Evolutionary conservation across 192 early-diverging fungal species (phyloP), one percentile per base, ranked within the genome.

Genomic region (Haplosporangium gracile): DNA sequence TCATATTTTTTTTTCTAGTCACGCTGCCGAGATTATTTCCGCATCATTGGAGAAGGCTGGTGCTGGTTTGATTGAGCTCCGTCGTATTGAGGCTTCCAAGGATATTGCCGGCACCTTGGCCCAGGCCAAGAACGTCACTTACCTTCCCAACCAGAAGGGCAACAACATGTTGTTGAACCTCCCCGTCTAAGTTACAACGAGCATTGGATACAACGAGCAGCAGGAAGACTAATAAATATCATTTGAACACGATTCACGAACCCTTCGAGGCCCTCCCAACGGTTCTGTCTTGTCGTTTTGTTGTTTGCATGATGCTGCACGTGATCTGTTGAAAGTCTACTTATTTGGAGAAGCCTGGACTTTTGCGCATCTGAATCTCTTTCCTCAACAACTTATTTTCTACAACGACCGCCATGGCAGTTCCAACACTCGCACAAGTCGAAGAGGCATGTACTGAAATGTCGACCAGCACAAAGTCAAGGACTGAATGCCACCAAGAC

Each of bases 1-100:
- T 51, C 13, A 63, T 4, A 8, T 29, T 77, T 68, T 47, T 15
- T 22, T 32, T n/a, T 42, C 22, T 74, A 85, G 83, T 55, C 84
- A 86, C 42, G 99, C 99, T 55, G 99, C 99, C 36, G 95, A 98
- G 65, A 87, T 96, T 79, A 96, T 99, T 82, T 97, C 95, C 26
- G 91, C 92, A 53, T 94, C 99, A 24, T 90, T 98, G 87, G 91
- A 95, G 76, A 98, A 98, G 93, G 95, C 95, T 69, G 99, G 99
- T 39, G 93, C 94, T 81, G 99, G 97, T 51, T 91, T 98, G 45
- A 94, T 99, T 82, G 95, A 98, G 89, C 94, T 99, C 85, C 95
- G 99, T 87, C 94, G 98, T 80, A 99, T 99, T 80, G 99, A 99
- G 87, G 97, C 99, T 51, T 95, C 96, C 74, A 97, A 97, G 91